Base-by-base conservation (phyloP, 2,329 filamentous ascomycete genomes). In the Talaromyces sp. region DNA sequence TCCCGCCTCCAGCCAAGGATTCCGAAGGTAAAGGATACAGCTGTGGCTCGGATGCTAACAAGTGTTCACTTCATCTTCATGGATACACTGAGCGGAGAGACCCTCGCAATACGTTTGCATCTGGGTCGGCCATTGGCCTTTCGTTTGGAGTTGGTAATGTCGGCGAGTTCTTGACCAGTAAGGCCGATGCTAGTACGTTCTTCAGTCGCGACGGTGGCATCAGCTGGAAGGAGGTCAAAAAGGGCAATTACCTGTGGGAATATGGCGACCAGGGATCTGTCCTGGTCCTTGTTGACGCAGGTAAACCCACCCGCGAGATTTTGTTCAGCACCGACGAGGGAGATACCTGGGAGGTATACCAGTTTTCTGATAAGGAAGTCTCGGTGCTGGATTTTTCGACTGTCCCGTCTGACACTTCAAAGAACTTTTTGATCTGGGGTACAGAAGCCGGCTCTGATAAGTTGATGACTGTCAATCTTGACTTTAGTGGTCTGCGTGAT, bases 231-330 rank as follows among this genome's bases (percentile, higher is more conserved):
- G 87, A 89, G 66, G 88, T 94, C 67, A 94, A 91, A 79, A 93
- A 96, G 78, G 96, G 95, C 5, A 86, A 85, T 40, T 97, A 93
- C 83, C 90, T 91, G 73, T 99, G 93, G 92, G 92, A 96, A 73
- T 97, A 92, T 75, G 96, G 95, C 66, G 96, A 99, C 72, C 92
- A 97, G 76, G 95, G 95, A 31, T 95, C 92, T 5, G 90, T 98
- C 71, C 88, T 98, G 68, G 92, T 96, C 49, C 89, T 99, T 58
- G 93, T 94, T 25, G 86, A 90, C 73, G 88, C 92, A 65, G 83
- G 85, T 15, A 85, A 84, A 61, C 83, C 86, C 61, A 92, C 90
- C 4, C 89, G 90, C 69, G 79, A 83, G 1, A 80, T 93, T 61
- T 88, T 87, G 65, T 97, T 95, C 79, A 90, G 91, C 17, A 82